phyloP scores from a whole-genome alignment of 805 yeast species.

The Yarrowia sp. region DNA sequence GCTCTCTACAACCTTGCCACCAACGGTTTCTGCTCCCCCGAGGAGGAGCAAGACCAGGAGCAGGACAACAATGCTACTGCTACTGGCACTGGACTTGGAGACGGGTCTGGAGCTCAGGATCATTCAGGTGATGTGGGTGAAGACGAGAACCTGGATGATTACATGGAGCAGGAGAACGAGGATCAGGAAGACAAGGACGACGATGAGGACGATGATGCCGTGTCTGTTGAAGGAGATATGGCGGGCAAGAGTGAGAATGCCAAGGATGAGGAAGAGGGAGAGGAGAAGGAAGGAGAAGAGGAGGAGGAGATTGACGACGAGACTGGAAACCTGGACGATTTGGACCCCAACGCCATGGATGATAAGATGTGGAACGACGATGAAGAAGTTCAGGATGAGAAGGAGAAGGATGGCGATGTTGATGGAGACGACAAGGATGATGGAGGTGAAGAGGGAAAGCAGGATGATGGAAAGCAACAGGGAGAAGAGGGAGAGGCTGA shows the following conservation, averaged over 20 bases:
- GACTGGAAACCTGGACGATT: constrained; percentile 80
- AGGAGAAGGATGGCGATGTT: constrained; percentile 70
- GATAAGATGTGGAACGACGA: constrained; percentile 99
- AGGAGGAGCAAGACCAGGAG: constrained; percentile 62
- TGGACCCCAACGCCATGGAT: constrained; percentile 92
- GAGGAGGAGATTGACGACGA: constrained; percentile 80
- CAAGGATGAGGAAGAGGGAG: constrained; percentile 60
- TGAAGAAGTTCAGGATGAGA: constrained; percentile 70
- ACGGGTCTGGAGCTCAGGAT: constrained; percentile 83
- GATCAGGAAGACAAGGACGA: constrained; percentile 59
- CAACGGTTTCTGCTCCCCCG: constrained; percentile 91
- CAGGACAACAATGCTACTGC: constrained; percentile 60
- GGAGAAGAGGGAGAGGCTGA: constrained; percentile 27
- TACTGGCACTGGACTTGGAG: constrained; percentile 91
- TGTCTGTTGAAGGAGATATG: constrained; percentile 96
- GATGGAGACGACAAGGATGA: constrained; percentile 45
- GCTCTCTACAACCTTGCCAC: constrained; percentile 61
- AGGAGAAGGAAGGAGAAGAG: constrained; percentile 51
- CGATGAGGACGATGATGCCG: constrained; percentile 54
- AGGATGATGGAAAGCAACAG: constrained; percentile 31
- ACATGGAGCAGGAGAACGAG: constrained; percentile 66
- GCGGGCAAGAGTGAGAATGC: constrained; percentile 87
- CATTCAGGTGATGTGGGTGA: constrained; percentile 83
- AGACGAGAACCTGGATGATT: constrained; percentile 83
- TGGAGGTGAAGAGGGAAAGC: constrained; percentile 39